Evolutionary conservation across 139 green algal genomes (phyloP), one percentile per base, ranked within the genome.

Genomic region (Zygnema cylindricum): DNA sequence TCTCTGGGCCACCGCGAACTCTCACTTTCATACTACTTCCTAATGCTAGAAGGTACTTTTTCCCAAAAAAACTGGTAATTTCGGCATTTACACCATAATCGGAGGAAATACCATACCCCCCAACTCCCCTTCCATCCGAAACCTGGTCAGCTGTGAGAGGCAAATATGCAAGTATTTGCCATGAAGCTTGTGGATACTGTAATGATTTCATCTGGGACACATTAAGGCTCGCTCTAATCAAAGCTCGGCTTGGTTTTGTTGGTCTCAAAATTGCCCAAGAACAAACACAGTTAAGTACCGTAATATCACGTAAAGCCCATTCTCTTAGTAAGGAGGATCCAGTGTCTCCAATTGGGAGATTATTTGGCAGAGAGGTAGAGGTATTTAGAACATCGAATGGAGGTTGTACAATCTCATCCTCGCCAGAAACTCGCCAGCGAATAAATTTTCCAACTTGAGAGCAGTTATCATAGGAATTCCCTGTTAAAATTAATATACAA

Each of bases 1-100:
- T 55, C 30, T 89, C 84, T 1, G 84, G 84, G 23, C 84, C 84
- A 23, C 84, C 84, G 33, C 78, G n/a, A n/a, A 88, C 22, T 25
- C n/a, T 25, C 16, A 89, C 78, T 3, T 30, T 0, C 75, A 89
- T 42, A 77, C 40, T 89, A 36, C 77, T 41, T 25, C 84, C 84
- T 3, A 63, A 43, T n/a, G 75, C 40, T 11, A 88, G 75, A 54
- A 43, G 71, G 71, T 16, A n/a, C 71, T 63, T 54, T 54, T 43
- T 54, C 77, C 49, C 36, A n/a, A n/a, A n/a, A n/a, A n/a, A n/a
- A n/a, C n/a, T n/a, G n/a, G n/a, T n/a, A n/a, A n/a, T n/a, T n/a
- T n/a, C n/a, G n/a, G n/a, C n/a, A n/a, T n/a, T n/a, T n/a, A n/a
- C n/a, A n/a, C n/a, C n/a, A n/a, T n/a, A n/a, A n/a, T n/a, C n/a